Evolutionary conservation across 129 eudicot species (phyloP), one percentile per base, ranked within the genome.

Genomic region (Saussurea involucrata): DNA sequence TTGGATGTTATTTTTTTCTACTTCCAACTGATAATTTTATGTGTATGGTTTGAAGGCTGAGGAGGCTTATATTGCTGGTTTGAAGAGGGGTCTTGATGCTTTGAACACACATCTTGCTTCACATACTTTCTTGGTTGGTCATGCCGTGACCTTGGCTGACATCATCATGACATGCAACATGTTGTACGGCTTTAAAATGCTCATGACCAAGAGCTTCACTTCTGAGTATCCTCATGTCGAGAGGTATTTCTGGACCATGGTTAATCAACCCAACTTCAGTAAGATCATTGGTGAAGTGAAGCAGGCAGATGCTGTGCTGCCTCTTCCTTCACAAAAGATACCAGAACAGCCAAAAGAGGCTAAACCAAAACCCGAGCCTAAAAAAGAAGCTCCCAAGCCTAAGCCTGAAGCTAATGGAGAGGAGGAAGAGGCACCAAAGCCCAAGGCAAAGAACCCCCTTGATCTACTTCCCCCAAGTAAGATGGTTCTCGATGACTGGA

Each of bases 401-500:
- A 75, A 87, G 66, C 85, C 70, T 20, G 92, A 78, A 66, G 83
- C 80, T 37, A 72, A 6, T 5, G 88, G 74, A 76, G 97, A 87
- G 68, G 98, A 91, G 66, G 90, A 86, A 69, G 98, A 87, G 77
- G 97, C 99, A 75, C 99, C 99, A 27, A 95, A 95, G 88, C 99
- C 99, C 24, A 95, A 95, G 78, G 79, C 97, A 9, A 95, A 95
- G 87, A 95, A 95, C 69, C 99, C 99, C 24, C 91, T 95, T 77
- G 99, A 95, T 74, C 84, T 88, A 36, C 84, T 95, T 74, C 97
- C 99, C 33, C 99, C 99, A 5, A 92, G 99, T 42, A 83, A 73
- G 82, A 95, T 95, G 99, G 76, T 95, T 40, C 77, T 95, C 63
- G 99, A 95, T 85, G 99, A 95, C 3, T 92, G 99, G 99, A 95